These are phyloP conservation scores for Neurospora crassa DNA, from an alignment of 2,329 filamentous ascomycete species.

Conservation along the genomic window DNA sequence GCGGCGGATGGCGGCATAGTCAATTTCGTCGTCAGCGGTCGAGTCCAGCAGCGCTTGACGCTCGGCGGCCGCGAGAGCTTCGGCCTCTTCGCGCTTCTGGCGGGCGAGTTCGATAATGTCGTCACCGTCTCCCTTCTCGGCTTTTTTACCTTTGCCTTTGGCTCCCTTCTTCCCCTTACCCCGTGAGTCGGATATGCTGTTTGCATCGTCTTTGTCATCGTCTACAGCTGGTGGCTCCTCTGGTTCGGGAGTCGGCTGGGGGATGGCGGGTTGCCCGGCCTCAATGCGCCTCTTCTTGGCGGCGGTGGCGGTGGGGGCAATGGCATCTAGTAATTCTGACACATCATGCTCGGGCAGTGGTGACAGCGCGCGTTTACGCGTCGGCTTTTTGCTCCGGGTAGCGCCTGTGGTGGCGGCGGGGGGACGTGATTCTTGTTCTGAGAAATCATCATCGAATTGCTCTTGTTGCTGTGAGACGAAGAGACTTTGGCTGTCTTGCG, in stretches of 20 bases:
- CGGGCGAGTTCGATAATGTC: slow-evolving; percentile 61
- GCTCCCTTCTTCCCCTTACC: slow-evolving; percentile 14
- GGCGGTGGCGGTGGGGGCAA: slow-evolving; percentile 67
- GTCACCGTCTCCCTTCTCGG: slow-evolving; percentile 43
- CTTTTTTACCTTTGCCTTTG: slow-evolving; percentile 35
- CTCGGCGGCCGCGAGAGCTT: slow-evolving; percentile 49
- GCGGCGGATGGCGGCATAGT: slow-evolving; percentile 62
- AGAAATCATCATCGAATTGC: slow-evolving; percentile 2
- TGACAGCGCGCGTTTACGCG: slow-evolving; percentile 38
- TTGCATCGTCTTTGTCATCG: slow-evolving; percentile 16
- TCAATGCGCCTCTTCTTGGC: slow-evolving; percentile 70
- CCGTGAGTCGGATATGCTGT: slow-evolving; percentile 11
- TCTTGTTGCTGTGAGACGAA: slow-evolving; percentile 46
- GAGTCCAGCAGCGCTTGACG: slow-evolving; percentile 32
- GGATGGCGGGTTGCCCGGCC: slow-evolving; percentile 38
- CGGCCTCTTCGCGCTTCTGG: slow-evolving; percentile 52
- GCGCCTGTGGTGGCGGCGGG: neutral
- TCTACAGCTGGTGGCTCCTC: slow-evolving; percentile 12
- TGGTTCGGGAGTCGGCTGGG: slow-evolving; percentile 22
- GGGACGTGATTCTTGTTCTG: slow-evolving; percentile 3
- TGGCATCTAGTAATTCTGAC: slow-evolving; percentile 53
- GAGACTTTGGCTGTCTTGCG: slow-evolving; percentile 30
- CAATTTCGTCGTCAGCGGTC: slow-evolving; percentile 49
- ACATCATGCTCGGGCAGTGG: slow-evolving; percentile 31
- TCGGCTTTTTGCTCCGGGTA: slow-evolving; percentile 14